phyloP scores from a whole-genome alignment of 495 filamentous ascomycete genomes.

The Aspergillus ostianus region DNA sequence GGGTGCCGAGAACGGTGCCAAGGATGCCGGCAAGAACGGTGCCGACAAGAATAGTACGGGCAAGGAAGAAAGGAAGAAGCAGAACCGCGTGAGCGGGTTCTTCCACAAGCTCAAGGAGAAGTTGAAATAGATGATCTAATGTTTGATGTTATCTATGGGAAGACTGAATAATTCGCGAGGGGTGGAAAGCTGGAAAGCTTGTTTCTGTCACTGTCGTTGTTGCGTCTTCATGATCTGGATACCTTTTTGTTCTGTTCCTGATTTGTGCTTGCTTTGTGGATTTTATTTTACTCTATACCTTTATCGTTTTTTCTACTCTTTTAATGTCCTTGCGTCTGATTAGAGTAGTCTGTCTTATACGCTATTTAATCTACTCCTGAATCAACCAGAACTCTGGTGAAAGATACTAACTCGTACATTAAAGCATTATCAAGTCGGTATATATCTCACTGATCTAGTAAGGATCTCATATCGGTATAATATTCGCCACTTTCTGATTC shows the following conservation, averaged over 20 bases:
- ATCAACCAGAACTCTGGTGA: too few species aligned
- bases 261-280: conserved; percentile 10
- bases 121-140: conserved; percentile 33
- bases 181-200: neutral
- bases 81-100: conserved; percentile 44
- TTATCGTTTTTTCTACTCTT: neutral
- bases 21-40: conserved; percentile 15
- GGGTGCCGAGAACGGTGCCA: neutral
- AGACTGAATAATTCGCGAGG: neutral
- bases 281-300: neutral
- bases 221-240: conserved; percentile 14
- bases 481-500: conserved; percentile 51
- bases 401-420: too few species aligned
- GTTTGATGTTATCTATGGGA: neutral
- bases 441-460: too few species aligned
- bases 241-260: conserved; percentile 21
- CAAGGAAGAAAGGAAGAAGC: conserved; percentile 48
- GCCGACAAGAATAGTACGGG: conserved; percentile 14
- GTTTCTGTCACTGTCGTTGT: neutral
- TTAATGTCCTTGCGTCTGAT: neutral
- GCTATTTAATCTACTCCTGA: neutral
- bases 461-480: conserved; percentile 48
- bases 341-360: neutral
- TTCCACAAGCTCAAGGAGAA: conserved; percentile 52
- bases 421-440: too few species aligned